A percentile compares a stretch with the other conserved stretches of the same genome.
These are phyloP conservation scores for Penicillium digitatum DNA, from an alignment of 2,329 filamentous ascomycete species.

Conservation along the genomic window DNA sequence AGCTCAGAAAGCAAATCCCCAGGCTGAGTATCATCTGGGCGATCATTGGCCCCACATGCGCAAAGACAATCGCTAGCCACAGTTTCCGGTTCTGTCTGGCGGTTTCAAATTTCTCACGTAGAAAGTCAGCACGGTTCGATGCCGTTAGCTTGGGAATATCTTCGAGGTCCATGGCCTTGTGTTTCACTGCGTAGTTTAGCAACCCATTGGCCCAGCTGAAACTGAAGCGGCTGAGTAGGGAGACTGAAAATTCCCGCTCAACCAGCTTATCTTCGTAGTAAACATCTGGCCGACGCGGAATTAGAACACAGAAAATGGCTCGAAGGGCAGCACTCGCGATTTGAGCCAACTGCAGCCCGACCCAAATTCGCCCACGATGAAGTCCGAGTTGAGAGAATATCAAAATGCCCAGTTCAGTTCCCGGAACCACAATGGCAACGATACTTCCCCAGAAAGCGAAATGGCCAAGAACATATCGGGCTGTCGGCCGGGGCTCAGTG, in stretches of 20 bases:
- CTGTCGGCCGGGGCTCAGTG: conserved; percentile 33
- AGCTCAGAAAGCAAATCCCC: conserved; percentile 55
- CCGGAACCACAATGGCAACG: conserved; percentile 21
- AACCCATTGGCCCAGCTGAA: conserved; percentile 62
- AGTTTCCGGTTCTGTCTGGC: conserved; percentile 43
- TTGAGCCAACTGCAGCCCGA: conserved; percentile 50
- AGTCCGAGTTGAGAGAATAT: conserved; percentile 22
- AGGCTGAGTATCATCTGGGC: conserved; percentile 59
- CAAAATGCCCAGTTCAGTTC: conserved; percentile 30
- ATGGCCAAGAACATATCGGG: conserved; percentile 31
- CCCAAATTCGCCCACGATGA: conserved; percentile 23
- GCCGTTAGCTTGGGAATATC: conserved; percentile 62
- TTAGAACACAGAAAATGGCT: conserved; percentile 44
- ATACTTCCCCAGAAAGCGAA: conserved; percentile 31
- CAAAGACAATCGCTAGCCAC: conserved; percentile 57
- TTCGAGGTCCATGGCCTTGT: conserved; percentile 57
- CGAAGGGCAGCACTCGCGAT: conserved; percentile 38
- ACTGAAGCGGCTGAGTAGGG: conserved; percentile 59
- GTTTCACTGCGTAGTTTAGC: conserved; percentile 53
- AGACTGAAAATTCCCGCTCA: conserved; percentile 60
- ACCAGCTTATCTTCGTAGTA: conserved; percentile 58
- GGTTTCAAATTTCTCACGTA: conserved; percentile 49
- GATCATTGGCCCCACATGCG: conserved; percentile 55
- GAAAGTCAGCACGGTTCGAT: conserved; percentile 49
- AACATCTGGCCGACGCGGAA: conserved; percentile 66